These are phyloP conservation scores for Geosiphon pyriformis DNA, from an alignment of 192 early-diverging fungal genomes.

Conservation along the genomic window DNA sequence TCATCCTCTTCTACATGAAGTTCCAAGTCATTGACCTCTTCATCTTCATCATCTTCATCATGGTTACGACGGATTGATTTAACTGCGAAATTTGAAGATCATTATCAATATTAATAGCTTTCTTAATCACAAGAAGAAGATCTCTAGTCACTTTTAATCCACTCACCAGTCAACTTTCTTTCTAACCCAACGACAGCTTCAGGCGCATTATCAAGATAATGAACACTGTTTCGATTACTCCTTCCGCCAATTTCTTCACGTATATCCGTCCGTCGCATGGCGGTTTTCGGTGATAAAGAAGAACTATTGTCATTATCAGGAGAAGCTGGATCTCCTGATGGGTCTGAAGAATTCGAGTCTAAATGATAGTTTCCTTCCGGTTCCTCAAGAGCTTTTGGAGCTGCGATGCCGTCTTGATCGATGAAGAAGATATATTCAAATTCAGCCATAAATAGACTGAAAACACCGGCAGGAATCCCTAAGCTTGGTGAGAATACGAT, in stretches of 20 bases:
- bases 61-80: slow-evolving; percentile 5
- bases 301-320: background rate
- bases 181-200: slow-evolving; percentile 38
- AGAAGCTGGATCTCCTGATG: background rate
- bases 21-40: slow-evolving; percentile 39
- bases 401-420: slow-evolving; percentile 50
- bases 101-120: too few relatives aligned
- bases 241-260: slow-evolving; percentile 31
- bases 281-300: slow-evolving; percentile 1
- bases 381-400: slow-evolving; percentile 18
- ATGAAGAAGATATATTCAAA: slow-evolving; percentile 83
- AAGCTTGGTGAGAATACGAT: slow-evolving; percentile 96
- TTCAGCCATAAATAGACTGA: slow-evolving; percentile 86
- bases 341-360: background rate
- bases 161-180: slow-evolving; percentile 32
- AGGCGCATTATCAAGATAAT: slow-evolving; percentile 41
- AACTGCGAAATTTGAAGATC: background rate
- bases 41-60: slow-evolving; percentile 38
- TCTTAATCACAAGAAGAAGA: too few relatives aligned
- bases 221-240: slow-evolving; percentile 42
- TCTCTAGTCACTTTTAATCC: background rate
- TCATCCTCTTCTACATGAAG: slow-evolving; percentile 22
- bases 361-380: background rate
- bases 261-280: slow-evolving; percentile 1
- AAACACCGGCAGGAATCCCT: slow-evolving; percentile 89